Percentiles rank a stretch among this genome's conserved stretches.
phyloP scores from a whole-genome alignment of 148 eudicot species.

The Bassia scoparia region DNA sequence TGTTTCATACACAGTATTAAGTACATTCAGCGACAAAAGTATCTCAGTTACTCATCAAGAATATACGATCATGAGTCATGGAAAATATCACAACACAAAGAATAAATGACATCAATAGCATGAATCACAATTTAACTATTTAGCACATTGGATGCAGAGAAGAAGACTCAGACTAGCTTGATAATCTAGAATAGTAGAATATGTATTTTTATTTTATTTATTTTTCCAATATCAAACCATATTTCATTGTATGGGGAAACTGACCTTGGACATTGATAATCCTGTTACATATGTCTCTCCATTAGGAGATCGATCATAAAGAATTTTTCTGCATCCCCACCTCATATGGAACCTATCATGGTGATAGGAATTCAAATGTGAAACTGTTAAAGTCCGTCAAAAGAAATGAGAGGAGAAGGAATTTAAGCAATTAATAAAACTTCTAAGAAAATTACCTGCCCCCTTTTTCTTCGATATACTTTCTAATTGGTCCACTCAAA shows the following conservation, averaged over 20 bases:
- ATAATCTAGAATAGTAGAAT: constrained; percentile 12
- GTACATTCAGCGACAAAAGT: background rate
- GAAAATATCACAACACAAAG: background rate
- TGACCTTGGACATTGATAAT: constrained; percentile 83
- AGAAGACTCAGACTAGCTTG: background rate
- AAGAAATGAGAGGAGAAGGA: constrained; percentile 1
- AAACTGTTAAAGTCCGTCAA: background rate
- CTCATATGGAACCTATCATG: constrained; percentile 78
- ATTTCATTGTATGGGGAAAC: background rate
- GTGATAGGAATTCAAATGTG: constrained; percentile 9
- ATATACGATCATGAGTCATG: background rate
- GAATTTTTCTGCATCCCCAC: constrained; percentile 97
- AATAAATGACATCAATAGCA: background rate
- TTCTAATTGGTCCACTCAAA: constrained; percentile 91
- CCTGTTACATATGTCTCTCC: constrained; percentile 80
- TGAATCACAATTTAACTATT: background rate
- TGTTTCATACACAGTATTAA: background rate
- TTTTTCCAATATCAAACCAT: background rate
- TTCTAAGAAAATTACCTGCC: constrained; percentile 56
- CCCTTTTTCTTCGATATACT: constrained; percentile 81
- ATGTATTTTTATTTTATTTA: too few species aligned
- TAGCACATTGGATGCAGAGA: background rate
- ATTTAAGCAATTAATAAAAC: background rate
- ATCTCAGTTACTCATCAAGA: background rate
- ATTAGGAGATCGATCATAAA: constrained; percentile 62